These are phyloP conservation scores for Zasmidium citrigriseum DNA, from an alignment of 2,329 filamentous ascomycete genomes.

Conservation along the genomic window DNA sequence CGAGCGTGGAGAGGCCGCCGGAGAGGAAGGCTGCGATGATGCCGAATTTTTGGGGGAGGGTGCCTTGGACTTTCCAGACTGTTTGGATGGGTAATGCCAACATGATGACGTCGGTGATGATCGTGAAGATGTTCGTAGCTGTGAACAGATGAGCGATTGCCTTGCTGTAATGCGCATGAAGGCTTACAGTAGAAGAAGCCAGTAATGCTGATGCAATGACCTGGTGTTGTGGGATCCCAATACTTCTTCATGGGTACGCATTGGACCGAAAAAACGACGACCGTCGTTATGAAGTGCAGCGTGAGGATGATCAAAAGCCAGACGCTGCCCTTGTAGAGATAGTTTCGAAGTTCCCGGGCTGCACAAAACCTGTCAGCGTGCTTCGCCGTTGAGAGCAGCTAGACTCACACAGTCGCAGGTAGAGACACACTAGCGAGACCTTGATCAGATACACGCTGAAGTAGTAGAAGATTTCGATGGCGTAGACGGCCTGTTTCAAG, in stretches of 20 bases:
- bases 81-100: constrained; percentile 42
- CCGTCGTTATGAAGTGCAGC: constrained; percentile 35
- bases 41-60: constrained; percentile 35
- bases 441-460: constrained; percentile 43
- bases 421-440: constrained; percentile 42
- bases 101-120: constrained; percentile 41
- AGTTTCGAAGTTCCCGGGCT: constrained; percentile 23
- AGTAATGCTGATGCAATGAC: constrained; percentile 38
- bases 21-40: constrained; percentile 30
- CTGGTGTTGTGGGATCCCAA: constrained; percentile 31
- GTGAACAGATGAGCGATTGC: constrained; percentile 7
- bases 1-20: constrained; percentile 30
- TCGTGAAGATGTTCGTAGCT: constrained; percentile 36
- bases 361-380: constrained; percentile 19
- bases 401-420: constrained; percentile 37
- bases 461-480: constrained; percentile 40
- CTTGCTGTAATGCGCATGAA: too few species aligned
- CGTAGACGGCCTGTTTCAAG: constrained; percentile 30
- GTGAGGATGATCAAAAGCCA: constrained; percentile 37
- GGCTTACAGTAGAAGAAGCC: constrained; percentile 34
- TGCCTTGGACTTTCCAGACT: constrained; percentile 38
- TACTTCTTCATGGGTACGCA: constrained; percentile 39
- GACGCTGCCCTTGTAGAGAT: constrained; percentile 26
- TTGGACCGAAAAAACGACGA: constrained; percentile 38
- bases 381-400: constrained; percentile 7